Evolutionary conservation across 345 rosid species (phyloP), one percentile per base, ranked within the genome.

Genomic region (Salix arbutifolia): DNA sequence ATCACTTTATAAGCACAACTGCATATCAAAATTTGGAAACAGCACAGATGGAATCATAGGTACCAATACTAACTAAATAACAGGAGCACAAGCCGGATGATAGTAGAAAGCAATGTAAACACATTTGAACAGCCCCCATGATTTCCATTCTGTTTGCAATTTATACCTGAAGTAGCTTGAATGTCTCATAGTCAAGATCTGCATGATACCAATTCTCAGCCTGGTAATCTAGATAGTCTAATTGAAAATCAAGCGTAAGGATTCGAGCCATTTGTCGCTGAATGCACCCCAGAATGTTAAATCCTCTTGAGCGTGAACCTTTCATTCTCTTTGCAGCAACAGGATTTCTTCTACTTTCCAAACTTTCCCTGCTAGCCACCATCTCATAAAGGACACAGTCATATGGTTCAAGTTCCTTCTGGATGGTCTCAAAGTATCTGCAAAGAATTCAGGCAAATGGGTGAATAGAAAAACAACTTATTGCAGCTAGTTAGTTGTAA

Each of bases 151-250:
- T 38, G 11, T 14, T 42, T 9, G 9, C 23, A 33, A 64, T 53
- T 53, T 12, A 37, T 50, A 95, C 99, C 99, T 96, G 99, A 87
- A 96, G 99, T 61, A 84, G 84, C 80, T 87, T 85, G 88, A 93
- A 96, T 8, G 99, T 96, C 86, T 93, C 98, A 52, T 79, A 88
- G 76, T 93, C 99, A 50, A 96, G 99, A 90, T 96, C 99, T 26
- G 99, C 99, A 72, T 93, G 98, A 82, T 85, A 89, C 96, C 98
- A 96, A 74, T 92, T 96, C 78, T 87, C 84, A 73, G 86, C 83
- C 26, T 91, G 87, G 72, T 92, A 96, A 85, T 93, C 92, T 8
- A 96, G 86, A 83, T 94, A 91, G 80, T 93, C 99, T 44, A 90
- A 86, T 79, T 96, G 99, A 85, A 92, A 96, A 87, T 93, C 92